A percentile compares a stretch with the other conserved stretches of the same genome.
Evolutionary conservation across 2,329 filamentous ascomycete genomes (phyloP).

Genomic region (Penicillium sp.): DNA sequence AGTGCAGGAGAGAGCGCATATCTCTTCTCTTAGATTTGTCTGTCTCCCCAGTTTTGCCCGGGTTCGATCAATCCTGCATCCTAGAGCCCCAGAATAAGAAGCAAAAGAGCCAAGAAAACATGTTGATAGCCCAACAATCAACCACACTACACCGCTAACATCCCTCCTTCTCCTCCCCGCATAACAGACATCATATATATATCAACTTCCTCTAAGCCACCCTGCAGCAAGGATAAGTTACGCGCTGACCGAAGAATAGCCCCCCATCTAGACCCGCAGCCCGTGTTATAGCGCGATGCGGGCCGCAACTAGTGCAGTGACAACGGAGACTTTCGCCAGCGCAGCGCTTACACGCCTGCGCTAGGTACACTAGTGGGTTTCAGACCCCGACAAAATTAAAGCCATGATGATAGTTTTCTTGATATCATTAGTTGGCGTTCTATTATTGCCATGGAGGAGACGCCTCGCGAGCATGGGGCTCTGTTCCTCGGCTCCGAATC

Average conservation of each 20-base stretch:
- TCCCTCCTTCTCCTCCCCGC: not conserved
- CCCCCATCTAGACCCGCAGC: conserved; percentile 5
- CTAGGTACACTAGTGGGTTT: conserved; percentile 8
- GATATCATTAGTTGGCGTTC: not conserved
- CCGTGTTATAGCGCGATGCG: conserved; percentile 7
- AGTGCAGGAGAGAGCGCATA: not conserved
- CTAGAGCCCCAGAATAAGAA: not conserved
- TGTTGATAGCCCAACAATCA: not conserved
- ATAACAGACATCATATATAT: not conserved
- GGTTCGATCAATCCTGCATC: not conserved
- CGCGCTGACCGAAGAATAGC: not conserved
- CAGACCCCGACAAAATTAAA: not conserved
- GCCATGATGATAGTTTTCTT: not conserved
- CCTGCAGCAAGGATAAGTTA: not conserved
- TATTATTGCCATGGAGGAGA: not conserved
- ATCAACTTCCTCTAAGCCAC: not conserved
- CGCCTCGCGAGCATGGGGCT: not conserved
- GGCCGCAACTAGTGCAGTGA: conserved; percentile 11
- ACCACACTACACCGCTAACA: not conserved
- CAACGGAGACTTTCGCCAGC: not conserved
- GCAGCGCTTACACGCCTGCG: conserved; percentile 15
- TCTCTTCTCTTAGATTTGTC: not conserved
- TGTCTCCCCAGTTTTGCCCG: too few relatives aligned
- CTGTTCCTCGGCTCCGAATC: not conserved
- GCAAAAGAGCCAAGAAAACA: not conserved